These are phyloP conservation scores for Pestalotiopsis sp. DNA, from an alignment of 2,329 filamentous ascomycete species.

Conservation along the genomic window DNA sequence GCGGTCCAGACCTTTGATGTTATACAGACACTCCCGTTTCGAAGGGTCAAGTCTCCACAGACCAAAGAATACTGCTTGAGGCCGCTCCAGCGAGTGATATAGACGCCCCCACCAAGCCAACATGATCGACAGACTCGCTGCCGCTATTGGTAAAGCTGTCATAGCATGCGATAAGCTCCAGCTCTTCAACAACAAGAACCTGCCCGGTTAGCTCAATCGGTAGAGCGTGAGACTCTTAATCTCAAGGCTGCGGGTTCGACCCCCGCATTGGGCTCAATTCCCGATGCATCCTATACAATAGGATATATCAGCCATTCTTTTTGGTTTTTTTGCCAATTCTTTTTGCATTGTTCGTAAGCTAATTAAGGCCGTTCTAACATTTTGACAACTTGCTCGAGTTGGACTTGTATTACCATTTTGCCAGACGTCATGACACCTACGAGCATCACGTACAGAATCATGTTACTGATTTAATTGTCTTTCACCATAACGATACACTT, in stretches of 20 bases:
- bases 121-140: not conserved
- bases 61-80: not conserved
- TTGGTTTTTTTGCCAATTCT: not conserved
- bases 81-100: not conserved
- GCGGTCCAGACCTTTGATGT: not conserved
- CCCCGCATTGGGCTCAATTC: slow-evolving; percentile 52
- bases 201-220: slow-evolving; percentile 66
- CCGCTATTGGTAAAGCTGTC: not conserved
- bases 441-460: too few species aligned
- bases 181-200: not conserved
- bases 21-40: not conserved
- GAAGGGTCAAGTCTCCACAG: not conserved
- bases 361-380: too few species aligned
- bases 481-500: too few species aligned
- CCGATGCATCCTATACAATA: slow-evolving; percentile 30
- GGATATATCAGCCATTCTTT: not conserved
- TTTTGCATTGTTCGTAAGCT: too few species aligned
- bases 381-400: too few species aligned
- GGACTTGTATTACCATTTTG: too few species aligned
- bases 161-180: not conserved
- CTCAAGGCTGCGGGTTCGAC: slow-evolving; percentile 41
- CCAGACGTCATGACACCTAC: too few species aligned
- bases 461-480: too few species aligned
- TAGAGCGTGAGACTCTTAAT: slow-evolving; percentile 73
- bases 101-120: not conserved